Evolutionary conservation across 1,284 basidiomycete species (phyloP).

Genomic region (Malassezia sympodialis): DNA sequence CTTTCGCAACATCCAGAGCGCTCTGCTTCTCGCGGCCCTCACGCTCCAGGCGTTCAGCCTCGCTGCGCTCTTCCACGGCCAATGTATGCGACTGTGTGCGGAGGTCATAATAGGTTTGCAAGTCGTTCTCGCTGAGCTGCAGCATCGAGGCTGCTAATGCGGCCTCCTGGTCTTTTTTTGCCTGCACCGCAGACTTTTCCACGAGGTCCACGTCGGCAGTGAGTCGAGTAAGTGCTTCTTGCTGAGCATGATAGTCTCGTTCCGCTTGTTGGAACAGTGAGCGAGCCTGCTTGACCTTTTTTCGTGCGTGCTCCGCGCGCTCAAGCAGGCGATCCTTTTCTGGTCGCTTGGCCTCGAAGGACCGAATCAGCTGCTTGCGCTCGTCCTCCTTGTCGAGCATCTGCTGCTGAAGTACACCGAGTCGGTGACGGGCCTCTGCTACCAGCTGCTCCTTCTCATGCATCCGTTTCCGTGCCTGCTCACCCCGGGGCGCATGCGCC

Average conservation of each 20-base stretch:
- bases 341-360: constrained; percentile 28
- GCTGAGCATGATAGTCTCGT: constrained; percentile 61
- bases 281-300: constrained; percentile 64
- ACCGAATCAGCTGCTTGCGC: constrained; percentile 23
- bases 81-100: constrained; percentile 61
- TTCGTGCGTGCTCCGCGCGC: constrained; percentile 71
- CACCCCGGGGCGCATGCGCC: constrained; percentile 54
- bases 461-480: constrained; percentile 66
- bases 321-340: constrained; percentile 58
- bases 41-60: constrained; percentile 67
- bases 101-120: constrained; percentile 67
- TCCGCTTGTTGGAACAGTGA: constrained; percentile 59
- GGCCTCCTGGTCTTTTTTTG: constrained; percentile 63
- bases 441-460: constrained; percentile 74
- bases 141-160: constrained; percentile 62
- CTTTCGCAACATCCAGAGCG: constrained; percentile 53
- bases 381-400: constrained; percentile 26
- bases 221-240: constrained; percentile 57
- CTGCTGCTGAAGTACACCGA: constrained; percentile 28
- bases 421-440: constrained; percentile 28
- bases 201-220: constrained; percentile 65
- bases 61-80: constrained; percentile 76
- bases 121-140: constrained; percentile 67
- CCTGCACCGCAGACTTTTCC: constrained; percentile 27
- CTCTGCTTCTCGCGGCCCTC: constrained; percentile 68